Percentiles rank a stretch among this genome's conserved stretches.
Evolutionary conservation across 163 green algal species (phyloP).

Genomic region (Scenedesmus sp.): DNA sequence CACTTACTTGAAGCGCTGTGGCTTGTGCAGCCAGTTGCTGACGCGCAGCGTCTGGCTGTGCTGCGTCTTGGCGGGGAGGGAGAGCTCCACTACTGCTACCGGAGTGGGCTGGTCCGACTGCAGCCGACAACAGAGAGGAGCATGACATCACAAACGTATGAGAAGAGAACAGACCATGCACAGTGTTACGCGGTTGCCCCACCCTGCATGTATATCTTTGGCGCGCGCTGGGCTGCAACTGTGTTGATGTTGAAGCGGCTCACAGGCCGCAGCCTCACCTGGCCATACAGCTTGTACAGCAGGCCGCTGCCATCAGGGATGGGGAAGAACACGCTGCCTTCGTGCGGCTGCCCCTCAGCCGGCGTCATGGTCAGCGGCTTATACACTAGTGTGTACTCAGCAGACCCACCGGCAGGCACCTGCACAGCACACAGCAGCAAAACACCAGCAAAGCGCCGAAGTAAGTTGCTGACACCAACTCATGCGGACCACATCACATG

Average conservation of each 20-base stretch:
- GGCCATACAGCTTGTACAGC: conserved; percentile 74
- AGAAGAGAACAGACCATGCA: background rate
- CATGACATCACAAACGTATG: background rate
- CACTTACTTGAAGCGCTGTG: conserved; percentile 80
- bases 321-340: conserved; percentile 86
- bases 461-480: no score
- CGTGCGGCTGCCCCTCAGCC: conserved; percentile 64
- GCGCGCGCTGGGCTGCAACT: no score
- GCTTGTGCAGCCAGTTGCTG: conserved; percentile 82
- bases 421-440: conserved; percentile 49
- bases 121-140: background rate
- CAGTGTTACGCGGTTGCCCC: no score
- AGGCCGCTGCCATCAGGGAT: conserved; percentile 84
- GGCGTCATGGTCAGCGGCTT: conserved; percentile 77
- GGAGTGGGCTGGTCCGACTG: conserved; percentile 57
- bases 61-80: conserved; percentile 70
- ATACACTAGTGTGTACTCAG: conserved; percentile 81
- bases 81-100: conserved; percentile 64
- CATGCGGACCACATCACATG: background rate
- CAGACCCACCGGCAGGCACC: conserved; percentile 66
- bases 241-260: background rate
- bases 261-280: background rate
- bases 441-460: background rate
- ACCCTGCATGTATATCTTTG: no score
- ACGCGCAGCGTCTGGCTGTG: conserved; percentile 75